Evolutionary conservation across 2,329 filamentous ascomycete genomes (phyloP), one percentile per base, ranked within the genome.

Genomic region (Ciborinia camelliae): DNA sequence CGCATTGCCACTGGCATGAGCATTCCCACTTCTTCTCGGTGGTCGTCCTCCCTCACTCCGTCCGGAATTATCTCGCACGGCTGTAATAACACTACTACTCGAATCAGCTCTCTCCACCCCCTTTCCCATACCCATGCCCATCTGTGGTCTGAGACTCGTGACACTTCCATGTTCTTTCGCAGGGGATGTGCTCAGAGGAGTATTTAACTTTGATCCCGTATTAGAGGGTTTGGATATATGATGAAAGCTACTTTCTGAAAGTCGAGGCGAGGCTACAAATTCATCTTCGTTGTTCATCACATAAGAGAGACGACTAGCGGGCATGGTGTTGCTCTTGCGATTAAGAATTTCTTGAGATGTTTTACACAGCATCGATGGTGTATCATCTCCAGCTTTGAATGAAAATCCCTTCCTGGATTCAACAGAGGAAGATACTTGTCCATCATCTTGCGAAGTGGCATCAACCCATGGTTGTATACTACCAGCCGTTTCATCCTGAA

Each of bases 301-400:
- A 43, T 58, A 48, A 14, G 52, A 39, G 12, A 63, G 26, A 18
- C 62, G 62, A 35, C 53, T 63, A 12, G 32, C 30, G 1, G 45
- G n/a, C 15, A 43, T 53, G 1, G 30, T 39, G 3, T 50, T 35
- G 6, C 18, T 50, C 26, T 37, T 43, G 1, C 5, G 20, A 15
- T 43, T 47, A 18, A 51, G 9, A 12, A 12, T 9, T 14, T 37
- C 35, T 35, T n/a, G 35, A 9, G 53, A 59, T 2, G 35, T 30
- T 20, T 63, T 43, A 3, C 59, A 35, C 14, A 63, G 32, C 15
- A 63, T 9, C 3, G 43, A 59, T 1, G 62, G 62, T 5, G 28
- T 54, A 41, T 73, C 72, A 57, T 73, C 72, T 3, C 72, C 72
- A 32, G 70, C 66, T 10, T 64, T 62, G 23, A 71, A 73, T 18